Base-by-base conservation (phyloP, 768 basidiomycete species). In the Lepiota brunneoincarnata region DNA sequence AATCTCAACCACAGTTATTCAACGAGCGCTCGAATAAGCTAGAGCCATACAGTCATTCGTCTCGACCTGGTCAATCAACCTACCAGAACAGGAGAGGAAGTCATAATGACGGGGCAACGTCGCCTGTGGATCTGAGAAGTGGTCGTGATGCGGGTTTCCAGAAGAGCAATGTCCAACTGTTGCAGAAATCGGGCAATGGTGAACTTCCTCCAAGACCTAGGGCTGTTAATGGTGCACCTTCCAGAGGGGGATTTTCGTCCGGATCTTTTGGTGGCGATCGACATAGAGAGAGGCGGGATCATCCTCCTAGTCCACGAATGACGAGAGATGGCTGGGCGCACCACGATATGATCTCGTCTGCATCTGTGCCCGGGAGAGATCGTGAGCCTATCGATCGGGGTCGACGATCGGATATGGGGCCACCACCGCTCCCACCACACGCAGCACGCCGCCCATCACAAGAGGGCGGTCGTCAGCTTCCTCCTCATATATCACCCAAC, bases 11-110 rank as follows among this genome's bases (percentile, higher is more conserved):
- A 21, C 53, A 86, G 0, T 76, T 99, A n/a, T 99, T 98, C 77
- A 98, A 99, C 64, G 97, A 96, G 63, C 85, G 89, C 3, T 91
- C 89, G 9, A 98, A 97, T 64, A 80, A 85, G 58, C 71, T 98
- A 52, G 96, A 98, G 69, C 90, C 91, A 2, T 91, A 89, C 61
- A 81, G 76, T 52, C 80, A 75, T 59, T 55, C 72, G n/a, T 74
- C 78, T 60, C 74, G 77, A 34, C 59, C 71, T 49, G 70, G 68
- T 46, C 68, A 65, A 40, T 75, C 80, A 6, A 62, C 76, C 47
- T 71, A 70, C 42, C 63, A 72, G 49, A 64, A 73, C 38, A 77
- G 80, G 56, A 77, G 80, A 58, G 70, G 72, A 18, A 62, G 71
- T 57, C 72, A 75, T 51, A 74, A 75, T 39, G 81, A 82, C 42